These are phyloP conservation scores for Saccharomycopsis microspora DNA, from an alignment of 805 yeast genomes.

Conservation along the genomic window DNA sequence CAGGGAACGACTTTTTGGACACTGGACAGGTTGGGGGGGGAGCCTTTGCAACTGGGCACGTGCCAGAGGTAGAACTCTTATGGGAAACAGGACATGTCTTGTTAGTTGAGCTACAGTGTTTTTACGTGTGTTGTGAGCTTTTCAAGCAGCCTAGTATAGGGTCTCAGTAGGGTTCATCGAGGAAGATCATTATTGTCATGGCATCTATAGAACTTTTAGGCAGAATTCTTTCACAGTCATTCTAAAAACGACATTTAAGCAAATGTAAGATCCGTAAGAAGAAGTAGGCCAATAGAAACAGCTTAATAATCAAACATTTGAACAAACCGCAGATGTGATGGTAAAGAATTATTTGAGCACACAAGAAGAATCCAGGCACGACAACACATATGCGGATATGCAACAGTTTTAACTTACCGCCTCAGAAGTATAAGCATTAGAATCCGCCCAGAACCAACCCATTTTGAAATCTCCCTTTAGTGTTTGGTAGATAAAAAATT, in stretches of 20 bases:
- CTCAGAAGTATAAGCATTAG: constrained; percentile 4
- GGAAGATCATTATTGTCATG: no score
- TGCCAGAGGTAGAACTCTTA: background rate
- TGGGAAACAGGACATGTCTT: constrained; percentile 14
- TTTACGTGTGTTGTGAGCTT: background rate
- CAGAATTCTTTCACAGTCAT: no score
- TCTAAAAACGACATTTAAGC: no score
- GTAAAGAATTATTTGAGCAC: no score
- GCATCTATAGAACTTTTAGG: no score
- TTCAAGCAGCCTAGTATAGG: background rate
- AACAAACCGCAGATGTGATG: no score
- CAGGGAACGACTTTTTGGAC: constrained; percentile 12
- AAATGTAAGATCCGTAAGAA: no score
- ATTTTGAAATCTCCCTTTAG: constrained; percentile 23
- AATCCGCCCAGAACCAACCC: constrained; percentile 90
- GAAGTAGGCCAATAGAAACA: no score
- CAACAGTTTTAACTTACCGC: background rate
- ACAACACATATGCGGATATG: background rate
- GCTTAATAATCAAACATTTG: no score
- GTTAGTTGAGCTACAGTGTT: background rate
- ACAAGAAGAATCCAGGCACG: background rate
- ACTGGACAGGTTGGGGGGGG: constrained; percentile 11
- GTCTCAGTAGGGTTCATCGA: background rate
- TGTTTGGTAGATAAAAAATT: no score
- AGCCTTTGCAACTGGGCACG: constrained; percentile 19